Evolutionary conservation across 2,329 filamentous ascomycete genomes (phyloP), one percentile per base, ranked within the genome.

Genomic region (Ascocoryne sarcoides): DNA sequence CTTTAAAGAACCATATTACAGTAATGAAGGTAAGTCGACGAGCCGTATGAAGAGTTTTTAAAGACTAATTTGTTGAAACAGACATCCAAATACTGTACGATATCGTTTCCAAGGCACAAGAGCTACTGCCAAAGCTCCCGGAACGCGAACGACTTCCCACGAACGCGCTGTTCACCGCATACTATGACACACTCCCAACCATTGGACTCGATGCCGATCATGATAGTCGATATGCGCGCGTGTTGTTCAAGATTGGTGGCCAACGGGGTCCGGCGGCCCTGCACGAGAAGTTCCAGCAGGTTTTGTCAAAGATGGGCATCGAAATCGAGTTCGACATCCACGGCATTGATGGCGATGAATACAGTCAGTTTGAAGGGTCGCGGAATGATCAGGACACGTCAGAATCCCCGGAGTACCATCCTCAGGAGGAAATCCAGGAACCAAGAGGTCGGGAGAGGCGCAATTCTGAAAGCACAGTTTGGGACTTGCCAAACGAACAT

Each of bases 1-100:
- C 26, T 34, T 18, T 37, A 50, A 48, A 31, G 65, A 68, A 20
- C 56, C 63, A 10, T 73, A 70, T 53, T 78, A 82, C 53, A 73
- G 74, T 40, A 77, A 82, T 52, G 65, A 79, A 64, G 77, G 78
- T 79, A 52, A 32, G 60, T 46, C 21, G 29, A 28, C 14, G 16
- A n/a, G 15, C 3, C 29, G 18, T n/a, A 34, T 16, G 16, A 14
- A 23, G n/a, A 31, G 10, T 18, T 7, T 18, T 10, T 9, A 16
- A 28, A 32, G 15, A 33, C 23, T 32, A 18, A 17, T 40, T 21
- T 34, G 20, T 39, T 33, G 7, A 4, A 38, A 40, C 42, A 88
- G 89, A 93, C 66, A 84, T 95, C 60, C 73, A 75, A 46, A 71
- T 87, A 46, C 70, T 95, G 43, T 82, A 87, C 62, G 72, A 82